Percentiles rank a stretch among this genome's conserved stretches.
Conservation (phyloP, 345 rosid genomes). For the Lumnitzera littorea region DNA sequence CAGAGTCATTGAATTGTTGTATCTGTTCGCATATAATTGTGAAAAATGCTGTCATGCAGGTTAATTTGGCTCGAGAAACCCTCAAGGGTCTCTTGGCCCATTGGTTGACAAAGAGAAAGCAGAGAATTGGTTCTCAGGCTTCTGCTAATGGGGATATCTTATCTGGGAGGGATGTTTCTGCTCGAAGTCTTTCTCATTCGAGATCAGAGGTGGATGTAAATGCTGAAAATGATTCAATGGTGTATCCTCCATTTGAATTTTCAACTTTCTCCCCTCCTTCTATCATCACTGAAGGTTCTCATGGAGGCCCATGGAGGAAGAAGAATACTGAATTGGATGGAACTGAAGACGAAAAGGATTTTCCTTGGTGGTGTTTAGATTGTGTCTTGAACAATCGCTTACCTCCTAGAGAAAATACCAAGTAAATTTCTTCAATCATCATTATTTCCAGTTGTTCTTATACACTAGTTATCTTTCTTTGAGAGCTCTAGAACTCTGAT, state of each 20-base stretch:
- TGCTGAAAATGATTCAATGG: slow-evolving; percentile 67
- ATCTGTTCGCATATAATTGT: too few relatives aligned
- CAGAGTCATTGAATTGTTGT: too few relatives aligned
- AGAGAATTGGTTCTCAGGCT: slow-evolving; percentile 55
- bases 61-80: slow-evolving; percentile 95
- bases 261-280: slow-evolving; percentile 81
- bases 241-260: slow-evolving; percentile 91
- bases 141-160: slow-evolving; percentile 63
- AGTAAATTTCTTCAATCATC: slow-evolving; percentile 37
- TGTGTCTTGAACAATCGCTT: slow-evolving; percentile 84
- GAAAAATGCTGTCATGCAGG: slow-evolving; percentile 29
- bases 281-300: slow-evolving; percentile 91
- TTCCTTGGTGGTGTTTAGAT: slow-evolving; percentile 95
- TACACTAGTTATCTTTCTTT: too few relatives aligned
- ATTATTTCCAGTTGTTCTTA: not conserved
- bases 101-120: slow-evolving; percentile 85
- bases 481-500: too few relatives aligned
- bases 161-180: slow-evolving; percentile 54
- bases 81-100: slow-evolving; percentile 88
- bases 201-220: slow-evolving; percentile 60
- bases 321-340: slow-evolving; percentile 82
- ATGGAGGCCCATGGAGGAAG: slow-evolving; percentile 98
- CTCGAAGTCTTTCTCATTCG: slow-evolving; percentile 51
- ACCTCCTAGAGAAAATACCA: slow-evolving; percentile 87
- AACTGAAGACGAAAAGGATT: slow-evolving; percentile 90